Evolutionary conservation across 2,329 filamentous ascomycete species (phyloP).

Genomic region (Talaromyces sp.): DNA sequence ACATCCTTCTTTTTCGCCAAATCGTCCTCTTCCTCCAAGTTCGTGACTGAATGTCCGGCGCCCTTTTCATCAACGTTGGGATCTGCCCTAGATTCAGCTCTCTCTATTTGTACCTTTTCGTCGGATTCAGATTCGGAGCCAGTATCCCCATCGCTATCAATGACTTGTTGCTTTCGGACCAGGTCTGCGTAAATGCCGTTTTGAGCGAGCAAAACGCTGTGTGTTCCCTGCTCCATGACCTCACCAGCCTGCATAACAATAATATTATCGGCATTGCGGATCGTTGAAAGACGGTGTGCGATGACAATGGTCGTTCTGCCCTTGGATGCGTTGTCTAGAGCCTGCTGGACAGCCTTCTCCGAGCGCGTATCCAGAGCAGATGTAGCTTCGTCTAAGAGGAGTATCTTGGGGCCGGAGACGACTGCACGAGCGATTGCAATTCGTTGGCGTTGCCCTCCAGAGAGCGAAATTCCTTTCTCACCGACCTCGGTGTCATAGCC

Average conservation of each 20-base stretch:
- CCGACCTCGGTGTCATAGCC: conserved; percentile 91
- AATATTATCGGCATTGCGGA: conserved; percentile 90
- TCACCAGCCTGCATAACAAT: conserved; percentile 80
- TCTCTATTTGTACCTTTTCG: not conserved
- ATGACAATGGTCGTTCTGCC: conserved; percentile 93
- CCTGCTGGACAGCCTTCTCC: conserved; percentile 88
- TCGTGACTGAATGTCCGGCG: not conserved
- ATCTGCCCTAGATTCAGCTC: conserved; percentile 18
- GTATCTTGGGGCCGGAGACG: conserved; percentile 83
- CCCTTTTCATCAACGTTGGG: conserved; percentile 13
- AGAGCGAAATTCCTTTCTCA: conserved; percentile 84
- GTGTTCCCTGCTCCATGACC: conserved; percentile 87
- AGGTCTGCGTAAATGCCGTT: conserved; percentile 63
- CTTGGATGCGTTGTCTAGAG: conserved; percentile 75
- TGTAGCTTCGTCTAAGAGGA: conserved; percentile 92
- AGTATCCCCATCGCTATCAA: conserved; percentile 24
- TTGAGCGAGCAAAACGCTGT: conserved; percentile 68
- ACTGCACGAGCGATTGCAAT: conserved; percentile 90
- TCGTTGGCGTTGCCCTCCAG: conserved; percentile 93
- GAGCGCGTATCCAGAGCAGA: conserved; percentile 93
- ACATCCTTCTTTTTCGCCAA: not conserved
- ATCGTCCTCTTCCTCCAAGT: not conserved
- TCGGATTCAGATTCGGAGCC: not conserved
- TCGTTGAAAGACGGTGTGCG: conserved; percentile 89
- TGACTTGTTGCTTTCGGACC: conserved; percentile 41